phyloP scores from a whole-genome alignment of 257 asterid species.

The Rhazya stricta region DNA sequence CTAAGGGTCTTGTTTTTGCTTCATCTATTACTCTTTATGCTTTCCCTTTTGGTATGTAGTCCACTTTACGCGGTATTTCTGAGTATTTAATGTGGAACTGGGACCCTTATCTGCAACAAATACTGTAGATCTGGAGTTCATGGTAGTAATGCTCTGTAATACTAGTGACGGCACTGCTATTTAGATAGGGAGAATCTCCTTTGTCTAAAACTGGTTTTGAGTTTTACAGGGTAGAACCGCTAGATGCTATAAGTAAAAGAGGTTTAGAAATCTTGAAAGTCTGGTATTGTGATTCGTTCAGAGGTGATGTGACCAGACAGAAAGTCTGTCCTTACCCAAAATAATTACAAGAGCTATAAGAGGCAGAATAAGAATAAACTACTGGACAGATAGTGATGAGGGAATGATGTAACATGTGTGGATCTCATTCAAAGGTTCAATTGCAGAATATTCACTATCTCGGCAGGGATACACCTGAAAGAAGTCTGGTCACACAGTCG shows the following conservation, averaged over 20 bases:
- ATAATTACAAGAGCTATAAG: slow-evolving; percentile 32
- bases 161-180: slow-evolving; percentile 6
- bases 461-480: slow-evolving; percentile 17
- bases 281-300: slow-evolving; percentile 28
- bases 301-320: slow-evolving; percentile 47
- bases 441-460: slow-evolving; percentile 26
- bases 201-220: slow-evolving; percentile 13
- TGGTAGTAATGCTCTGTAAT: slow-evolving; percentile 22
- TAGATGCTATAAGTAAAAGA: slow-evolving; percentile 22
- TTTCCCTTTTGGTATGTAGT: slow-evolving; percentile 30
- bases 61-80: slow-evolving; percentile 27
- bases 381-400: slow-evolving; percentile 29
- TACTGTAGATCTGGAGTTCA: slow-evolving; percentile 27
- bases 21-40: slow-evolving; percentile 26
- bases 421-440: slow-evolving; percentile 28
- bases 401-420: slow-evolving; percentile 51
- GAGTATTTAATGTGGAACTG: slow-evolving; percentile 35
- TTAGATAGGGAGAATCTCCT: slow-evolving; percentile 18
- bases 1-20: slow-evolving; percentile 30
- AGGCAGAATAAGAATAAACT: slow-evolving; percentile 29
- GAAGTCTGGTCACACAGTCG: neutral
- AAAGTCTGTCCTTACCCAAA: slow-evolving; percentile 44
- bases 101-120: slow-evolving; percentile 40
- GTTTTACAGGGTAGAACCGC: slow-evolving; percentile 2
- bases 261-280: slow-evolving; percentile 26